These are phyloP conservation scores for Blastocystis sp. DNA, from an alignment of 352 stramenopile genomes.

Conservation along the genomic window DNA sequence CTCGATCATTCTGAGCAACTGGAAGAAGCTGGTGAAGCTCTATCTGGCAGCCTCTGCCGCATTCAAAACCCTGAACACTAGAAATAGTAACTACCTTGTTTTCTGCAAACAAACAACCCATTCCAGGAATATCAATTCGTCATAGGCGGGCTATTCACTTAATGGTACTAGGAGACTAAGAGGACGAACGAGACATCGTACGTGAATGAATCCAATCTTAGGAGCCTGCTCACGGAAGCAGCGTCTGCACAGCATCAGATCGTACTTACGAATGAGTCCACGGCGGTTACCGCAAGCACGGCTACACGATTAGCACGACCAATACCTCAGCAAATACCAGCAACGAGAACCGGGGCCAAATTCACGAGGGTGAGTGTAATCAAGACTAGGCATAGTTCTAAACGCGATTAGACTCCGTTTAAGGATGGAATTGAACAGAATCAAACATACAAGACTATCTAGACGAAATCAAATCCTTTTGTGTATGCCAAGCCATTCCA, in stretches of 20 bases:
- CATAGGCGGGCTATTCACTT: neutral
- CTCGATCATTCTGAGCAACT: constrained; percentile 17
- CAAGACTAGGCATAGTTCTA: constrained; percentile 57
- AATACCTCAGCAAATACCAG: constrained; percentile 23
- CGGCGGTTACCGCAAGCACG: constrained; percentile 76
- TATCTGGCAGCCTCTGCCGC: neutral
- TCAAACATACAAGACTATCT: neutral
- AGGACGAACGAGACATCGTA: neutral
- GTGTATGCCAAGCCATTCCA: neutral
- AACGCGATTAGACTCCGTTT: neutral
- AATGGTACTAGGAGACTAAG: constrained; percentile 29
- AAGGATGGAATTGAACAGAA: neutral
- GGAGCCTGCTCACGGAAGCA: constrained; percentile 84
- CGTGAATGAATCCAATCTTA: constrained; percentile 78
- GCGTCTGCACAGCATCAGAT: constrained; percentile 85
- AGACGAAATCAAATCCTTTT: constrained; percentile 49
- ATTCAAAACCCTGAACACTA: constrained; percentile 28
- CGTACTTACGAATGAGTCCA: constrained; percentile 87
- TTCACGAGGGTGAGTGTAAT: constrained; percentile 61
- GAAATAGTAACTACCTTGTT: neutral
- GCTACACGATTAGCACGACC: constrained; percentile 58
- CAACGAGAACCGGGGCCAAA: constrained; percentile 59
- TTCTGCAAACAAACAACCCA: neutral
- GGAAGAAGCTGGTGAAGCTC: neutral
- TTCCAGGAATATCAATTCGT: constrained; percentile 18